These are phyloP conservation scores for Candida maesae DNA, from an alignment of 805 yeast genomes.

Conservation along the genomic window DNA sequence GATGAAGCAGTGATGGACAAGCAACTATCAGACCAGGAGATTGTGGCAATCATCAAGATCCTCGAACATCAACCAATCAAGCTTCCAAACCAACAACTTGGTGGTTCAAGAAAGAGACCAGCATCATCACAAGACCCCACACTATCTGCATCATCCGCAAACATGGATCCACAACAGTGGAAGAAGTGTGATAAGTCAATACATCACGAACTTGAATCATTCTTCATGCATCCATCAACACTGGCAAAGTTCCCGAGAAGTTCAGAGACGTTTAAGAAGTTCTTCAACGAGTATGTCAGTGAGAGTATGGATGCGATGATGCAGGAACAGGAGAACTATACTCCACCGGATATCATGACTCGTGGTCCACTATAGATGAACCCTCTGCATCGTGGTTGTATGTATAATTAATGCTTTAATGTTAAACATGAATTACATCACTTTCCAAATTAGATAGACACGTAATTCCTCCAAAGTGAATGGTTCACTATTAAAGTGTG, in stretches of 20 bases:
- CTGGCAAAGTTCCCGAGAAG: conserved; percentile 14
- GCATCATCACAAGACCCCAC: too few relatives aligned
- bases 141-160: too few relatives aligned
- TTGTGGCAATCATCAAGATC: conserved; percentile 20
- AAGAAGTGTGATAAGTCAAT: conserved; percentile 10
- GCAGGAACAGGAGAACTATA: background rate
- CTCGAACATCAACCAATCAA: background rate
- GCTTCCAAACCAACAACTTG: background rate
- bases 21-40: conserved; percentile 33
- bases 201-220: conserved; percentile 12
- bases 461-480: too few relatives aligned
- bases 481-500: too few relatives aligned
- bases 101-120: background rate
- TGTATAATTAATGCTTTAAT: too few relatives aligned
- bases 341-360: too few relatives aligned
- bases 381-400: too few relatives aligned
- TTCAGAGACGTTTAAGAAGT: conserved; percentile 10
- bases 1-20: conserved; percentile 33
- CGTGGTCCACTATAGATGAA: too few relatives aligned
- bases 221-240: conserved; percentile 12
- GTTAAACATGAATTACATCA: too few relatives aligned
- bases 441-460: too few relatives aligned
- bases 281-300: conserved; percentile 18
- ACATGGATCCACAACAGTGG: conserved; percentile 4
- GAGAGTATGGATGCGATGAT: conserved; percentile 10